A percentile compares a stretch with the other conserved stretches of the same genome.
Conservation (phyloP, 352 stramenopile genomes). For the Phytophthora vignae region DNA sequence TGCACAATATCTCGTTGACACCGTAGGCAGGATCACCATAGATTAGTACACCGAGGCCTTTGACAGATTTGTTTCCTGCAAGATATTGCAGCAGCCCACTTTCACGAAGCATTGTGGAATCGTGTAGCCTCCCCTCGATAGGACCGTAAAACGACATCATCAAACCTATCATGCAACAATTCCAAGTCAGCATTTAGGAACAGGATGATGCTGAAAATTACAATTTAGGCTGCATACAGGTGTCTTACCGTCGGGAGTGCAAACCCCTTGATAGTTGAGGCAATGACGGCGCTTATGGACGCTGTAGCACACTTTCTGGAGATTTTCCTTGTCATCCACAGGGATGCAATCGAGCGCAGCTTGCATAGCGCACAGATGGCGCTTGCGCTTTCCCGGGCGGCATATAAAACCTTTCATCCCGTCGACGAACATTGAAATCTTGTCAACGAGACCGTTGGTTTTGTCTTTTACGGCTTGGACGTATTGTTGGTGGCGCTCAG, state of each 20-base stretch:
- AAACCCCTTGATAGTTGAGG: background rate
- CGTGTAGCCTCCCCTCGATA: conserved; percentile 2
- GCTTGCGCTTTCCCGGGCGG: background rate
- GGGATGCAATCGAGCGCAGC: background rate
- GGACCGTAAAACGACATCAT: conserved; percentile 20
- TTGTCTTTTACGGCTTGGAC: background rate
- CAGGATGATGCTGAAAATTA: too few relatives aligned
- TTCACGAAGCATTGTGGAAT: conserved; percentile 14
- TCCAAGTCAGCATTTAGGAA: too few relatives aligned
- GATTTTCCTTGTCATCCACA: background rate
- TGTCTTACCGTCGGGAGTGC: too few relatives aligned
- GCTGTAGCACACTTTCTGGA: background rate
- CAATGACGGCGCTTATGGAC: background rate
- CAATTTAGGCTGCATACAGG: too few relatives aligned
- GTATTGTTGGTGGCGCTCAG: background rate
- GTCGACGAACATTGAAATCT: background rate
- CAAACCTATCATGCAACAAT: background rate
- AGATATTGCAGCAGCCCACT: conserved; percentile 4
- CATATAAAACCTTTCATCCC: background rate
- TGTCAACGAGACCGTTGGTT: background rate
- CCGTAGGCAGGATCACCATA: conserved; percentile 13
- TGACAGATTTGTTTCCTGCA: background rate
- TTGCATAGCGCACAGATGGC: background rate
- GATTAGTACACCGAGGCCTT: conserved; percentile 1
- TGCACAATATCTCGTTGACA: conserved; percentile 2